Percentiles rank a stretch among this genome's conserved stretches.
Conservation (phyloP, 768 basidiomycete genomes). For the Hygrophorus russula region DNA sequence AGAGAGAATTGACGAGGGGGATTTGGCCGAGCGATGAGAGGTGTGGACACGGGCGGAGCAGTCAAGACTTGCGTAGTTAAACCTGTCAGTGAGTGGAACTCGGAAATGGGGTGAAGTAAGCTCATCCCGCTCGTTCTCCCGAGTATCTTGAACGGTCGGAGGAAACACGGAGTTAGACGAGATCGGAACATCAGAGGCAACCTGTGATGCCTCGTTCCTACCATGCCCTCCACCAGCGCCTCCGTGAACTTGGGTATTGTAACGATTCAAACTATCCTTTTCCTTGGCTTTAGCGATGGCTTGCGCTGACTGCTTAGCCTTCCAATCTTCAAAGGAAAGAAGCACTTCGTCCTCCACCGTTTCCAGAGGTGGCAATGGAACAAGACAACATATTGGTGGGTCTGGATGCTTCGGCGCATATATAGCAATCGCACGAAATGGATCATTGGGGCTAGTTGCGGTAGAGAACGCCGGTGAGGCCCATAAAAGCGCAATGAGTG, state of each 20-base stretch:
- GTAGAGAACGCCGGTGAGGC: conserved; percentile 22
- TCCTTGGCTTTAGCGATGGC: conserved; percentile 17
- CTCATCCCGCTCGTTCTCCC: conserved; percentile 15
- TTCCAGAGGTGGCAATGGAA: conserved; percentile 35
- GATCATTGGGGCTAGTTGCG: conserved; percentile 37
- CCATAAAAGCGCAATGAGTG: conserved; percentile 26
- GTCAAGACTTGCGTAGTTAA: conserved; percentile 90
- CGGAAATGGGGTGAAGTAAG: conserved; percentile 49
- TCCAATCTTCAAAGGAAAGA: conserved; percentile 86
- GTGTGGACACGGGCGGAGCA: conserved; percentile 90
- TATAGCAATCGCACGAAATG: conserved; percentile 45
- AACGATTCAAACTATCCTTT: conserved; percentile 14
- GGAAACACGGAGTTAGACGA: conserved; percentile 2
- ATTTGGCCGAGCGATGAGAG: conserved; percentile 73
- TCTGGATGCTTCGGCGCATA: conserved; percentile 38
- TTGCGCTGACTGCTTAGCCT: conserved; percentile 46
- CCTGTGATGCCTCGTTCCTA: conserved; percentile 6
- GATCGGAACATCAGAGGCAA: neutral
- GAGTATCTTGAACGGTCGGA: conserved; percentile 12
- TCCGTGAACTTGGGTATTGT: conserved; percentile 5
- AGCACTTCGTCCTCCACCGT: conserved; percentile 50
- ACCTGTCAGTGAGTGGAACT: conserved; percentile 73
- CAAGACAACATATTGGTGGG: conserved; percentile 59
- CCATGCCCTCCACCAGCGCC: conserved; percentile 4
- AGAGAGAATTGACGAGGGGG: conserved; percentile 72